A percentile compares a stretch with the other conserved stretches of the same genome.
phyloP scores from a whole-genome alignment of 371 early-diverging fungal species.

The Mucor indicus region DNA sequence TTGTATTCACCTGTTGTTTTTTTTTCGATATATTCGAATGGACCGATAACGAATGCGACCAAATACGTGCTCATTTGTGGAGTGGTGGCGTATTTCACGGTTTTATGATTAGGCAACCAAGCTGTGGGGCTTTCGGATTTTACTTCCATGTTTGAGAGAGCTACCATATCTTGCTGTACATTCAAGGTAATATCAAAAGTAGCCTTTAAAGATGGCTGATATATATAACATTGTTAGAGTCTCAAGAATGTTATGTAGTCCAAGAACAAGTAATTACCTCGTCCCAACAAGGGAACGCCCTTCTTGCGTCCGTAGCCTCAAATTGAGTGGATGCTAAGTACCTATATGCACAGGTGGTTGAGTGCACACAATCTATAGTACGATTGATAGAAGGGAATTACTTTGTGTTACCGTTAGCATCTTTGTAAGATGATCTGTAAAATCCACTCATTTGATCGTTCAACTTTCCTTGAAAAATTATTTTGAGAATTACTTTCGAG shows the following conservation, averaged over 20 bases:
- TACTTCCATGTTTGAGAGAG: constrained; percentile 86
- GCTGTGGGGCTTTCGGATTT: constrained; percentile 31
- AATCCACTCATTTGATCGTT: constrained; percentile 87
- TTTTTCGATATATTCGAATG: constrained; percentile 85
- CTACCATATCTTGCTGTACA: constrained; percentile 65
- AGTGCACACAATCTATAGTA: background rate
- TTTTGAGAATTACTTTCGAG: constrained; percentile 43
- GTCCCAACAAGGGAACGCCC: constrained; percentile 92
- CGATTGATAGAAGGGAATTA: too few relatives aligned
- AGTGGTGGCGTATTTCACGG: constrained; percentile 73
- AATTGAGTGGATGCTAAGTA: constrained; percentile 87
- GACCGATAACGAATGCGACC: constrained; percentile 87
- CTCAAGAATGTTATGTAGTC: background rate
- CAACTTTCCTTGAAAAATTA: constrained; percentile 68
- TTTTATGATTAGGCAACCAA: constrained; percentile 21
- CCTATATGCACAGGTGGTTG: constrained; percentile 7
- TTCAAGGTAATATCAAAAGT: constrained; percentile 80
- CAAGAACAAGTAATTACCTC: too few relatives aligned
- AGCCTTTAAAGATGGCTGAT: constrained; percentile 80
- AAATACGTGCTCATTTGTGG: constrained; percentile 94
- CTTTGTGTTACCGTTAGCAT: constrained; percentile 58
- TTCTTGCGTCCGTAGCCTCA: constrained; percentile 91
- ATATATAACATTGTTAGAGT: background rate
- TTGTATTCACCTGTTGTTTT: constrained; percentile 60
- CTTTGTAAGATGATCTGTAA: constrained; percentile 75